A percentile compares a stretch with the other conserved stretches of the same genome.
These are phyloP conservation scores for Metrosideros polymorpha DNA, from an alignment of 441 rosid species.

Conservation along the genomic window DNA sequence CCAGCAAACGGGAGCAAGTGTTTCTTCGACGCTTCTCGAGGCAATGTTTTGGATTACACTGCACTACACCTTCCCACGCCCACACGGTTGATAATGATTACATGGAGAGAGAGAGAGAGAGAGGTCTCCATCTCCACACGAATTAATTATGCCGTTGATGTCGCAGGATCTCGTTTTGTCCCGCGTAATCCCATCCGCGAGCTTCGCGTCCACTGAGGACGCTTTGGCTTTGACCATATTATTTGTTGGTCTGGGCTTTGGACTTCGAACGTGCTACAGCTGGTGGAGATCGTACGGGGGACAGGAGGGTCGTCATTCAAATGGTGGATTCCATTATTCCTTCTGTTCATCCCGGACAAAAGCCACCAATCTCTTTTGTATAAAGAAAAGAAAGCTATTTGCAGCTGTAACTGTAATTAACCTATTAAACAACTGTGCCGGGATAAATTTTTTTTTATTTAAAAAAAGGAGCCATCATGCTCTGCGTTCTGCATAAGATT, in stretches of 20 bases:
- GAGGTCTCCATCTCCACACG: neutral
- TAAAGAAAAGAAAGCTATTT: neutral
- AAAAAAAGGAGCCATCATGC: neutral
- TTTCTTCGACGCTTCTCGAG: neutral
- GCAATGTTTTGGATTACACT: neutral
- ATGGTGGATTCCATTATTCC: neutral
- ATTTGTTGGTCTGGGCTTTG: neutral
- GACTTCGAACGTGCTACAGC: neutral
- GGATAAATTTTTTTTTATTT: neutral
- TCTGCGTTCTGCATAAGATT: neutral
- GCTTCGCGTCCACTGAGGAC: neutral
- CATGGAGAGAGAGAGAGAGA: neutral
- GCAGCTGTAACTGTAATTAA: neutral
- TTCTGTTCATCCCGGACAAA: neutral
- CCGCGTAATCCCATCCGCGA: neutral
- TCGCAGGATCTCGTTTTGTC: neutral
- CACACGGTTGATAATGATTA: neutral
- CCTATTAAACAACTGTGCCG: neutral
- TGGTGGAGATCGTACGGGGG: neutral
- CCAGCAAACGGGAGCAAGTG: neutral
- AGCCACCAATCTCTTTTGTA: neutral
- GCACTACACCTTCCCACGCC: neutral
- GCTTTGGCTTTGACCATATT: neutral
- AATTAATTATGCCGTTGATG: neutral
- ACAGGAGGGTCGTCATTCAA: neutral